Conservation (phyloP, 768 basidiomycete species). For the Kwoniella heveanensis region DNA sequence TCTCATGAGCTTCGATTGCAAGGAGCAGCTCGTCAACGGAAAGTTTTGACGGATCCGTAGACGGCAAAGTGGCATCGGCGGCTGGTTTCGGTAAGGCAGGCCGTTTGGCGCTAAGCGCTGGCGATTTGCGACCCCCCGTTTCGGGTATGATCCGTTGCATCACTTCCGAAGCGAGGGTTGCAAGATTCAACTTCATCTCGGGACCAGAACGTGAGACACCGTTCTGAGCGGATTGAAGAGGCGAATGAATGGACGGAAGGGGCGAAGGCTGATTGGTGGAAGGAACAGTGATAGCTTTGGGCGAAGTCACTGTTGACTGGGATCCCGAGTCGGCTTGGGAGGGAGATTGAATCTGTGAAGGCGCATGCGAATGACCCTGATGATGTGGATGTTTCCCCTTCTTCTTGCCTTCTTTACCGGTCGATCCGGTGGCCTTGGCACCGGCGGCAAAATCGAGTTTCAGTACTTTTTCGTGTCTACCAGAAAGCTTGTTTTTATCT, state of each 20-base stretch:
- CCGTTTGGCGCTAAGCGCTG: slow-evolving; percentile 50
- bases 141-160: slow-evolving; percentile 22
- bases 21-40: slow-evolving; percentile 47
- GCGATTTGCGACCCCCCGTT: slow-evolving; percentile 37
- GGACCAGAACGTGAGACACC: background rate
- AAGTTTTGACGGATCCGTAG: slow-evolving; percentile 42
- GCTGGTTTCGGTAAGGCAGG: slow-evolving; percentile 31
- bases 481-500: slow-evolving; percentile 48
- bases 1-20: slow-evolving; percentile 46
- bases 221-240: background rate
- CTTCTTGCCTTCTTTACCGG: slow-evolving; percentile 30
- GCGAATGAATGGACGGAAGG: background rate
- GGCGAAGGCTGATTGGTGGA: slow-evolving; percentile 14
- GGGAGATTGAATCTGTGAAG: background rate
- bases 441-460: slow-evolving; percentile 51
- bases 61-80: slow-evolving; percentile 1
- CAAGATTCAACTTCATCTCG: slow-evolving; percentile 17
- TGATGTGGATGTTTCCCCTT: slow-evolving; percentile 26
- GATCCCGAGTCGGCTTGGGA: background rate
- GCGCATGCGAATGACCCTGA: slow-evolving; percentile 4
- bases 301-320: background rate
- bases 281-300: slow-evolving; percentile 6
- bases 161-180: slow-evolving; percentile 13
- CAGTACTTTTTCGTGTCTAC: slow-evolving; percentile 42
- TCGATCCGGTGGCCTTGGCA: slow-evolving; percentile 41